These are phyloP conservation scores for Castanea crenata DNA, from an alignment of 306 rosid genomes.

Conservation along the genomic window DNA sequence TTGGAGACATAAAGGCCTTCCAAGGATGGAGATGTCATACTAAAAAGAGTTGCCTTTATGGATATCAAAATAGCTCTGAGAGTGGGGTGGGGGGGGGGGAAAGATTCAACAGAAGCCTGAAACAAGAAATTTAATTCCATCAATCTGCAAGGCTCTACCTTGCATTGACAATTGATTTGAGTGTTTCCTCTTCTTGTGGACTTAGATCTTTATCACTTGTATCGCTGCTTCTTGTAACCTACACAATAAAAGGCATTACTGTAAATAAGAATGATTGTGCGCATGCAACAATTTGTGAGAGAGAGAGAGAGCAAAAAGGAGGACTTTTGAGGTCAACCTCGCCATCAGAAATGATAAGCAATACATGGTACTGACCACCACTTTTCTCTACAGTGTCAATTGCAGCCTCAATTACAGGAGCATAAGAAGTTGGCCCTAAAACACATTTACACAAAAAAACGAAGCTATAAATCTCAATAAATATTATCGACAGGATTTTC, in stretches of 20 bases:
- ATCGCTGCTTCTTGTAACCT: conserved; percentile 68
- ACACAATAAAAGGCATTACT: conserved; percentile 14
- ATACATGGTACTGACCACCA: no score
- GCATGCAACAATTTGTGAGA: not conserved
- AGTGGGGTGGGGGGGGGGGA: no score
- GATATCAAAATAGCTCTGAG: not conserved
- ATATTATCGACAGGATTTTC: not conserved
- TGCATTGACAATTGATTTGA: conserved; percentile 67
- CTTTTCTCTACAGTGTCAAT: no score
- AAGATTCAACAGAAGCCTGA: not conserved
- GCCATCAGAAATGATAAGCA: no score
- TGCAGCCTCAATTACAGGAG: no score
- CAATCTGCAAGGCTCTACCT: conserved; percentile 44
- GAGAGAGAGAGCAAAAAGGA: not conserved
- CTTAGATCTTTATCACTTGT: conserved; percentile 49
- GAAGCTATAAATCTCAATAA: conserved; percentile 12
- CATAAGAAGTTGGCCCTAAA: conserved; percentile 72
- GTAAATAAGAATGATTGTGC: not conserved
- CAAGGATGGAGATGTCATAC: not conserved
- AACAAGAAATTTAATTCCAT: not conserved
- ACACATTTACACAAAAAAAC: conserved; percentile 18
- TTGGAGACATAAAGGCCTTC: not conserved
- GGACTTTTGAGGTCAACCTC: no score
- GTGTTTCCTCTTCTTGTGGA: conserved; percentile 76
- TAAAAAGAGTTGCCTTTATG: not conserved